Evolutionary conservation across 306 rosid species (phyloP).

Genomic region (Pyrus communis): DNA sequence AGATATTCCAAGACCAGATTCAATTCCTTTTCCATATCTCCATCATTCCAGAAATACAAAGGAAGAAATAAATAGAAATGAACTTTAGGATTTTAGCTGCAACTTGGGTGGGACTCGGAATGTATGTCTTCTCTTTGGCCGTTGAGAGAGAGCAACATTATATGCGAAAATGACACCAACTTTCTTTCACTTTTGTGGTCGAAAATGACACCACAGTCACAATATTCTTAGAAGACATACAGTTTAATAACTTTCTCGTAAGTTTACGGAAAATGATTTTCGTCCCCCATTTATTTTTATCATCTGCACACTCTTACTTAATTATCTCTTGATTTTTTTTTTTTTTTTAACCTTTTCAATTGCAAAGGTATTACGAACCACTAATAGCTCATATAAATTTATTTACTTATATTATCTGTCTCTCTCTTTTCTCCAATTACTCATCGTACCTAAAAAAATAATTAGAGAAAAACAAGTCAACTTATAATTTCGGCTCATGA

Average conservation of each 20-base stretch:
- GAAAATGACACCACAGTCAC: slow-evolving; percentile 6
- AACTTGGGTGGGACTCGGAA: slow-evolving; percentile 39
- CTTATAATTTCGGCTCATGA: too few relatives aligned
- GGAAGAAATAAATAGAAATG: not conserved
- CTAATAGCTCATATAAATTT: too few relatives aligned
- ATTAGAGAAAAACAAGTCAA: too few relatives aligned
- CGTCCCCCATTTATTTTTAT: too few relatives aligned
- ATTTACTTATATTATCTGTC: too few relatives aligned
- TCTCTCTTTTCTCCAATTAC: too few relatives aligned
- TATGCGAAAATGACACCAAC: slow-evolving; percentile 35
- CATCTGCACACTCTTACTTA: not conserved
- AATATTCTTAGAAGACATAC: not conserved
- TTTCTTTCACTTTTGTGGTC: not conserved
- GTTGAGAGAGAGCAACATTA: slow-evolving; percentile 28
- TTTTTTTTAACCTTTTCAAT: too few relatives aligned
- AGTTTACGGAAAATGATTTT: too few relatives aligned
- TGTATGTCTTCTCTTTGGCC: slow-evolving; percentile 32
- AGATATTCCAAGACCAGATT: slow-evolving; percentile 28
- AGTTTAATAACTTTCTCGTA: too few relatives aligned
- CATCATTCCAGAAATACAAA: not conserved
- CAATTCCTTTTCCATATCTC: slow-evolving; percentile 6
- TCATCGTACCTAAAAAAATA: too few relatives aligned
- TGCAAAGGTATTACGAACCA: too few relatives aligned
- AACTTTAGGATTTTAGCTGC: slow-evolving; percentile 9
- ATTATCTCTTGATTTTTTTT: too few relatives aligned